phyloP scores from a whole-genome alignment of 2,329 filamentous ascomycete species.

The Dendrostoma leiphaemia region DNA sequence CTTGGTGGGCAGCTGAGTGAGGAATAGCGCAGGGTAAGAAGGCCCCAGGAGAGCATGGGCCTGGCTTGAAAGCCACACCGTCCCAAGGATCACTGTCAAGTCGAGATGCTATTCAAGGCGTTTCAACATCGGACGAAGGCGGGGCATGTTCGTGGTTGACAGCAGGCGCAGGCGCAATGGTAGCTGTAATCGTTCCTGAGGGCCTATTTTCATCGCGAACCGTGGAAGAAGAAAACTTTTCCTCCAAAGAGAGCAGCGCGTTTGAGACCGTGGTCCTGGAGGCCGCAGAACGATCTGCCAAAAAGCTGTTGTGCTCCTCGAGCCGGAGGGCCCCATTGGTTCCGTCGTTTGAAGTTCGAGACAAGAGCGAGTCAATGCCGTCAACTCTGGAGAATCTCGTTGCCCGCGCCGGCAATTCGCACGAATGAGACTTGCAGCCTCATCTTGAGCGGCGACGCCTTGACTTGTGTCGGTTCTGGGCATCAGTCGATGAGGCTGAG shows the following conservation, averaged over 20 bases:
- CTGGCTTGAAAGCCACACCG: background rate
- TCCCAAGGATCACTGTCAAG: background rate
- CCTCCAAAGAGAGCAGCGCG: slow-evolving; percentile 13
- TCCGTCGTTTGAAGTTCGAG: slow-evolving; percentile 14
- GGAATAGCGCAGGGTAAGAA: too few species aligned
- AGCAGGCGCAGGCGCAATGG: background rate
- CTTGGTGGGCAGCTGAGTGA: too few species aligned
- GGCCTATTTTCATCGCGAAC: background rate
- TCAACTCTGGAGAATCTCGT: background rate
- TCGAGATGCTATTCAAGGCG: background rate
- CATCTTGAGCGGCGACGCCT: background rate
- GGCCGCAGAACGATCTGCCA: background rate
- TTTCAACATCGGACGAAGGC: background rate
- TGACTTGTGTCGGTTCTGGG: background rate
- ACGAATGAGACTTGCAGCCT: background rate
- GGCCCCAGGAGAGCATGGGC: background rate
- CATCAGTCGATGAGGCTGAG: background rate
- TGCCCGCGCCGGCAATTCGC: background rate
- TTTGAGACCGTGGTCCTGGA: background rate
- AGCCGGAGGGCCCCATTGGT: slow-evolving; percentile 8
- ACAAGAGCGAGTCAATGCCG: slow-evolving; percentile 13
- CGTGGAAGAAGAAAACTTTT: background rate
- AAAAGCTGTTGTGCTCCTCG: background rate
- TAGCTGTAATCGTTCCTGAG: too few species aligned
- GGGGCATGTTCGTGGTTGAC: background rate